phyloP scores from a whole-genome alignment of 1,139 yeast genomes.

The Hyphopichia buzzinii region DNA sequence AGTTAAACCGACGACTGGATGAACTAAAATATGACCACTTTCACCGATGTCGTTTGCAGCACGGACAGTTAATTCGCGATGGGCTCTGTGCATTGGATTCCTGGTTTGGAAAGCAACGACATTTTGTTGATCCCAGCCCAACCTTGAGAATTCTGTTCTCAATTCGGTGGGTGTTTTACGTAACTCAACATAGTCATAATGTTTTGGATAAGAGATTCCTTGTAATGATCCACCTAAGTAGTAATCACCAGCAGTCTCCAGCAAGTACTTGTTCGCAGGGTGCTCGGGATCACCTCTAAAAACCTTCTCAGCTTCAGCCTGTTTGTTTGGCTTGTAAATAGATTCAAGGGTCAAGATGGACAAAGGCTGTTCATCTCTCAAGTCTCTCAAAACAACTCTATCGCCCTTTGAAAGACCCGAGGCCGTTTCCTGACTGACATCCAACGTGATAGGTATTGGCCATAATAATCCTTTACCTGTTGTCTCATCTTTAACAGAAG shows the following conservation, averaged over 20 bases:
- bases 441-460: constrained; percentile 93
- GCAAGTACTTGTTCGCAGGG: constrained; percentile 80
- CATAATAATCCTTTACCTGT: constrained; percentile 68
- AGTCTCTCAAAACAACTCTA: constrained; percentile 73
- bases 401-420: constrained; percentile 50
- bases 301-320: constrained; percentile 75
- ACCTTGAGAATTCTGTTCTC: constrained; percentile 74
- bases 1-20: constrained; percentile 95
- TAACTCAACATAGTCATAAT: constrained; percentile 84
- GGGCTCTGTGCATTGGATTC: constrained; percentile 99
- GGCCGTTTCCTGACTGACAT: constrained; percentile 60
- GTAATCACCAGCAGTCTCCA: constrained; percentile 72
- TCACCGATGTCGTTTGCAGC: constrained; percentile 66
- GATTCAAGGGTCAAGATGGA: constrained; percentile 82
- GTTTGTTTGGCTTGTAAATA: constrained; percentile 78
- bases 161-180: constrained; percentile 91
- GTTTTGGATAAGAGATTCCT: constrained; percentile 81
- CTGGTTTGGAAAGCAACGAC: constrained; percentile 98
- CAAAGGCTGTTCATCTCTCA: constrained; percentile 75
- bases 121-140: constrained; percentile 72
- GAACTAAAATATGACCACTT: constrained; percentile 72
- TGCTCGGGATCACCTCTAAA: constrained; percentile 98
- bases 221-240: constrained; percentile 87
- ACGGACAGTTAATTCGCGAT: constrained; percentile 90
- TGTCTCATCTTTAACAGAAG: constrained; percentile 36